Percentiles rank a stretch among this genome's conserved stretches.
These are phyloP conservation scores for Sugiyamaella mastotermitis DNA, from an alignment of 805 yeast genomes.

Conservation along the genomic window DNA sequence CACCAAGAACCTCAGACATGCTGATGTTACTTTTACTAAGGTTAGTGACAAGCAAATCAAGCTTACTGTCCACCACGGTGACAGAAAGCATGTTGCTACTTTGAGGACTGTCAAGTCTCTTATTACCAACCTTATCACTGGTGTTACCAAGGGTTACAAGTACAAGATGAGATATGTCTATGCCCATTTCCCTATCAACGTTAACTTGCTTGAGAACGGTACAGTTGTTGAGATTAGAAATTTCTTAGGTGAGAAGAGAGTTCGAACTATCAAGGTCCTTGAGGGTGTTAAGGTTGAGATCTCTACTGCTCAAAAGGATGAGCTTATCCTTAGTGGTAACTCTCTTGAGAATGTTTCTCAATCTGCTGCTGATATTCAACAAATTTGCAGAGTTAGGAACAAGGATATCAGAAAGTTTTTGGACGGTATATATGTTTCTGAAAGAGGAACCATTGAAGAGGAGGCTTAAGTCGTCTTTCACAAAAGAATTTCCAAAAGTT, in stretches of 20 bases:
- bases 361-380: slow-evolving; percentile 97
- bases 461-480: slow-evolving; percentile 32
- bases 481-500: slow-evolving; percentile 2
- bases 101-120: slow-evolving; percentile 97
- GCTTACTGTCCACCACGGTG: slow-evolving; percentile 96
- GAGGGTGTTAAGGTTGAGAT: slow-evolving; percentile 85
- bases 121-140: slow-evolving; percentile 88
- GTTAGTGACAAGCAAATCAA: slow-evolving; percentile 65
- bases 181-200: slow-evolving; percentile 99
- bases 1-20: slow-evolving; percentile 86
- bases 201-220: slow-evolving; percentile 79
- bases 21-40: slow-evolving; percentile 87
- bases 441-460: slow-evolving; percentile 81
- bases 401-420: slow-evolving; percentile 99
- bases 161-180: slow-evolving; percentile 99
- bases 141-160: slow-evolving; percentile 98
- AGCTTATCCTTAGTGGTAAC: slow-evolving; percentile 88
- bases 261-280: slow-evolving; percentile 77
- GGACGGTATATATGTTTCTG: slow-evolving; percentile 99
- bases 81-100: slow-evolving; percentile 99
- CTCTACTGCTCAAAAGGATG: slow-evolving; percentile 87
- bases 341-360: slow-evolving; percentile 96
- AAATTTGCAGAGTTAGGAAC: slow-evolving; percentile 97
- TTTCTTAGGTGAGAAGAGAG: slow-evolving; percentile 99
- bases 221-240: slow-evolving; percentile 93